Base-by-base conservation (phyloP, 257 asterid genomes). In the Fraxinus quadrangulata region DNA sequence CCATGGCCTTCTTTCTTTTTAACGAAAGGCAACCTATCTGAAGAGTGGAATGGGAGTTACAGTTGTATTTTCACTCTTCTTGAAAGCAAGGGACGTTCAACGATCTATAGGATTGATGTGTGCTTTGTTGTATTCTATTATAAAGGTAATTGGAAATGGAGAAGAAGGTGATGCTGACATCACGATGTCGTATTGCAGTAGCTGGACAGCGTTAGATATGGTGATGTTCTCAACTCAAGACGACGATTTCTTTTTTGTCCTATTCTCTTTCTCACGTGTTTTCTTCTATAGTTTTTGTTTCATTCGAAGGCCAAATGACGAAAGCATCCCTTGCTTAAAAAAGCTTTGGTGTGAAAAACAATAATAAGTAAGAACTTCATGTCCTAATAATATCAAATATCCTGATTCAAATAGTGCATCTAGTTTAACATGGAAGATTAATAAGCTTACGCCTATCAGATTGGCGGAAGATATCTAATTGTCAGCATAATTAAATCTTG, bases 161-260 rank as follows among this genome's bases (percentile, higher is more conserved):
- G 70, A 75, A 63, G 51, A 47, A 69, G 23, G 54, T 63, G 74
- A 70, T 59, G 75, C 75, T 73, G 75, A 77, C 72, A 40, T 69
- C 37, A 73, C n/a, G 56, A 65, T 28, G 75, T 80, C 70, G 23
- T 80, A 77, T 77, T 69, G 80, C 54, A 70, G 31, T 61, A 51
- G 67, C 11, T 73, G 77, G n/a, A 45, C 49, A 36, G 73, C 59
- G 47, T 54, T 23, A 40, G 16, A 10, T 56, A 49, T 31, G 75
- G 71, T 61, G 40, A 67, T 61, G 30, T 78, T 61, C 74, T 66
- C 70, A 24, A 34, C 86, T 67, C 42, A 28, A 33, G 59, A 71
- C 56, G 76, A 79, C 51, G 76, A 45, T 39, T 72, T 54, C 42
- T 9, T 31, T n/a, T 72, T 74, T 73, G 63, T 45, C 71, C 28